These are phyloP conservation scores for Penstemon eatonii DNA, from an alignment of 257 asterid genomes.

Conservation along the genomic window DNA sequence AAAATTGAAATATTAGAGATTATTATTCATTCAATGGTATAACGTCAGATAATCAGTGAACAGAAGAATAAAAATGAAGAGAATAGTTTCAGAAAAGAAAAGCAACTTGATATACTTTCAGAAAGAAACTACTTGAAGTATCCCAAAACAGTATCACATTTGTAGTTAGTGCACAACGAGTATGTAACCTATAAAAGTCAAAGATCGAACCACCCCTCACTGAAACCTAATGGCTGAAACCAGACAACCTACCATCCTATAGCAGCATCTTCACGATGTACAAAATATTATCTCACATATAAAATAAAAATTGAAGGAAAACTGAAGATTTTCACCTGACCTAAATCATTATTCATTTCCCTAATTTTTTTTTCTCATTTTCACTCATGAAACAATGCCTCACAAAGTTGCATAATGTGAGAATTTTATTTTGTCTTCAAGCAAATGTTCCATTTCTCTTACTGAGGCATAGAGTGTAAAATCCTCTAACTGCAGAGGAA, in stretches of 20 bases:
- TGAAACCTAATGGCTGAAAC: neutral
- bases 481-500: constrained; percentile 7
- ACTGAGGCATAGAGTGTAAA: neutral
- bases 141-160: neutral
- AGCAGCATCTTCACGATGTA: constrained; percentile 1
- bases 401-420: neutral
- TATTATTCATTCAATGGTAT: constrained; percentile 17
- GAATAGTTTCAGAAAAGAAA: neutral
- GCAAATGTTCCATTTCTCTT: neutral
- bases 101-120: neutral
- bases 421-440: constrained; percentile 14
- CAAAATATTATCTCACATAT: neutral
- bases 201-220: neutral
- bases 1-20: constrained; percentile 17
- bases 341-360: neutral
- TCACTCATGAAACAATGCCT: constrained; percentile 11
- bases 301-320: neutral
- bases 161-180: neutral
- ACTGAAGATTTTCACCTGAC: neutral
- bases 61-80: constrained; percentile 3
- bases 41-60: constrained; percentile 12
- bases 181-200: neutral
- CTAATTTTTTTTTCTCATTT: neutral
- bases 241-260: neutral
- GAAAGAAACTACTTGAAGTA: neutral